Evolutionary conservation across 2,329 filamentous ascomycete genomes (phyloP), one percentile per base, ranked within the genome.

Genomic region (Knoxdaviesia capensis): DNA sequence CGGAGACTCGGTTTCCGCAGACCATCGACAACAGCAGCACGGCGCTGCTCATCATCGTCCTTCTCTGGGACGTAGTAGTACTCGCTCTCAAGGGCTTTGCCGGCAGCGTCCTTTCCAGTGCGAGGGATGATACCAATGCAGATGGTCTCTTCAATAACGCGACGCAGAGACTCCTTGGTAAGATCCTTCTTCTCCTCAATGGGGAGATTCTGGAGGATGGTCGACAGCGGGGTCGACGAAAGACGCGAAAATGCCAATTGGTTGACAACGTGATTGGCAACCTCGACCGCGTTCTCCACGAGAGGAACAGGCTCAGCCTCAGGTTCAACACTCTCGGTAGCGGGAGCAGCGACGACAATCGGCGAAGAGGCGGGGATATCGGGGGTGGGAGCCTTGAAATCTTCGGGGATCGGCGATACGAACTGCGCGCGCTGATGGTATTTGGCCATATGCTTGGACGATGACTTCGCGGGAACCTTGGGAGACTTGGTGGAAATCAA

Each of bases 1-100:
- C 90, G 71, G 53, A 98, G 63, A 51, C 85, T 90, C 37, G 87
- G 88, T 61, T 93, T 94, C 43, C 85, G 72, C 56, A 94, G 65
- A 42, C 84, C 83, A 49, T 87, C 78, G 1, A 87, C 84, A 9
- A 94, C 85, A 28, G 86, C 81, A 42, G 84, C 72, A 41, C 82
- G 74, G 45, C 88, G 74, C 54, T 80, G 74, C 48, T 77, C 71
- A 54, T 96, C 86, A 3, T 69, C 65, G 55, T 98, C 90, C 53
- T 76, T 69, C 57, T 96, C 88, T 0, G 87, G 82, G 6, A 94
- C 68, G 54, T 98, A 98, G 61, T 96, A 96, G 58, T 92, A 96
- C 58, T 98, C 87, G 64, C 83, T 92, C 66, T 98, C 88, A 1
- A 98, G 71, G 6, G 79, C 64, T 63, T 94, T 90, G 50, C 90